Conservation (phyloP, 257 asterid genomes). For the Fraxinus pennsylvanica region DNA sequence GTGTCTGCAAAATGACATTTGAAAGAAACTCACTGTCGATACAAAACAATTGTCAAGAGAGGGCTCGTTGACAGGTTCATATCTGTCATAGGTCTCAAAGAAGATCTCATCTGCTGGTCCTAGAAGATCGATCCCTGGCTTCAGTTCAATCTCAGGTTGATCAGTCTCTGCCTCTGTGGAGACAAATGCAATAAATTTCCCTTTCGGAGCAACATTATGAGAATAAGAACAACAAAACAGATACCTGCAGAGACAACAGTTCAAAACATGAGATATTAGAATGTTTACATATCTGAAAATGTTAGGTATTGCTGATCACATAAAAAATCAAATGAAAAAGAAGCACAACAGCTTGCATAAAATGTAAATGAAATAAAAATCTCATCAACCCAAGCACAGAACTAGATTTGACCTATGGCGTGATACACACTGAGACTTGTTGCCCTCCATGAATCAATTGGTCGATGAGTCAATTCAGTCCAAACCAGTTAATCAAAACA, state of each 20-base stretch:
- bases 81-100: constrained; percentile 85
- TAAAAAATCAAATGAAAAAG: no score
- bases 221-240: constrained; percentile 92
- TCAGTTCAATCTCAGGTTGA: constrained; percentile 80
- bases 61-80: constrained; percentile 86
- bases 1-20: constrained; percentile 18
- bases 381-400: neutral
- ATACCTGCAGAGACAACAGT: constrained; percentile 56
- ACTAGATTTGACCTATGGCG: no score
- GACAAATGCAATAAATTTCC: constrained; percentile 90
- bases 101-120: constrained; percentile 96
- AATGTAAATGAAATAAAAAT: no score
- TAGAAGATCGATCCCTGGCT: constrained; percentile 91
- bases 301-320: no score
- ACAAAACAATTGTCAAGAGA: constrained; percentile 84
- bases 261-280: constrained; percentile 1
- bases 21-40: constrained; percentile 66
- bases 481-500: no score
- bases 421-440: no score
- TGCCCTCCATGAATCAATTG: no score
- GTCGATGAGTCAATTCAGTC: no score
- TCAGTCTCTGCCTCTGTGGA: constrained; percentile 94
- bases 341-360: no score
- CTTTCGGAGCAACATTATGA: constrained; percentile 98
- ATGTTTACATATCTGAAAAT: no score